Base-by-base conservation (phyloP, 805 yeast species). In the Teunomyces panamensis region DNA sequence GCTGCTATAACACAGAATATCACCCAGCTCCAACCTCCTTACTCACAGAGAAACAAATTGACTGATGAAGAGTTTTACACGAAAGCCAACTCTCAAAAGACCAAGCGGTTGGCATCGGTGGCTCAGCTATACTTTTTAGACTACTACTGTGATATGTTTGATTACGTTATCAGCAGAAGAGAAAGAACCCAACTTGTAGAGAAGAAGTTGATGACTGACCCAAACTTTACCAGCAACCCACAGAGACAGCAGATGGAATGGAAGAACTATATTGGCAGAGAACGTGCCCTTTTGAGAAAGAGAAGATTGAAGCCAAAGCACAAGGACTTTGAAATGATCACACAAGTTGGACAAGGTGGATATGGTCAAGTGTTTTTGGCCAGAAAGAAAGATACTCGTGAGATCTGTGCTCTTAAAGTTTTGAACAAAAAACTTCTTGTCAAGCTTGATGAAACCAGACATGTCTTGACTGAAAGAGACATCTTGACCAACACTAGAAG, bases 281-380 rank as follows among this genome's bases (percentile, higher is more conserved):
- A 94, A 67, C 77, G 95, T 39, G 89, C 89, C 7, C 78, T 83
- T 43, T 73, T 94, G 58, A 80, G 99, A 56, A 89, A 89, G 64
- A 80, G 97, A 62, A 80, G 99, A 63, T 76, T 89, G 49, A 89
- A 89, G 67, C 96, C 97, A 30, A 88, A 86, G 64, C 94, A 91
- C 63, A 91, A 91, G 57, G 99, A 94, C 67, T 94, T 94, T 64
- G 95, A 90, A 63, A 88, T 92, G 75, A 85, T 94, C 55, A 94
- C 99, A 1, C 99, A 94, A 71, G 97, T 94, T 29, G 99, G 99
- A 10, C 99, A 94, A 73, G 99, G 99, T 62, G 99, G 99, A 3
- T 94, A 94, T 63, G 99, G 99, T 20, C 97, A 94, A 69, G 99
- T 94, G n/a, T 94, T 89, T 59, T 72, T 94, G 52, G 97, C 99